Conservation (phyloP, 441 rosid genomes). For the Populus hybrid region DNA sequence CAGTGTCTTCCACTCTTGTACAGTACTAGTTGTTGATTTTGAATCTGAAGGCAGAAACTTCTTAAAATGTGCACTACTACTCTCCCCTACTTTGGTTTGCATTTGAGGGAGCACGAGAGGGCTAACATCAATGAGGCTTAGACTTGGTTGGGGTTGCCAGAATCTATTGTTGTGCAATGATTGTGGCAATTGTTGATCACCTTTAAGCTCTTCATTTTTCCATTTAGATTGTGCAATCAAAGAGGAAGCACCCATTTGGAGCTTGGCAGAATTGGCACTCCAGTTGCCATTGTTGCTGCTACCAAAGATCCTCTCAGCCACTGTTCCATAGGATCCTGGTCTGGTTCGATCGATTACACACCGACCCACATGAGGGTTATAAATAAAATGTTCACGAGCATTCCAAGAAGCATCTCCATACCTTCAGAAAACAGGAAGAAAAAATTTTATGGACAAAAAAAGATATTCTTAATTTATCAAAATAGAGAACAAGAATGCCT, state of each 20-base stretch:
- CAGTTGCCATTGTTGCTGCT: conserved; percentile 25
- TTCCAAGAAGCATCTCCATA: conserved; percentile 54
- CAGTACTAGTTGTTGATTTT: background rate
- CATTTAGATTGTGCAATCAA: conserved; percentile 18
- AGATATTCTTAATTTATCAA: background rate
- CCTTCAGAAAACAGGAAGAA: conserved; percentile 27
- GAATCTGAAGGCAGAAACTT: conserved; percentile 1
- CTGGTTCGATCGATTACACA: conserved; percentile 35
- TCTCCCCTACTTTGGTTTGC: conserved; percentile 20
- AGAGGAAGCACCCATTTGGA: conserved; percentile 20
- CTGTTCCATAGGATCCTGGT: conserved; percentile 31
- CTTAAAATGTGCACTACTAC: background rate
- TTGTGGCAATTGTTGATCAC: conserved; percentile 6
- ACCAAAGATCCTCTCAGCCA: conserved; percentile 34
- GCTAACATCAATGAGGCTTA: conserved; percentile 15
- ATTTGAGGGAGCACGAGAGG: background rate
- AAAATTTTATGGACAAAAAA: background rate
- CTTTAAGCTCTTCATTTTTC: conserved; percentile 27
- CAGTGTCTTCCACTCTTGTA: conserved; percentile 24
- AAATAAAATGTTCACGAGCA: conserved; percentile 34
- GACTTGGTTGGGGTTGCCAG: conserved; percentile 22
- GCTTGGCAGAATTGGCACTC: conserved; percentile 13
- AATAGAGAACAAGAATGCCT: background rate
- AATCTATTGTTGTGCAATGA: conserved; percentile 14
- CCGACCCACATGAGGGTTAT: conserved; percentile 31